Conservation (phyloP, 2,329 filamentous ascomycete species). For the Xylogone sp. region DNA sequence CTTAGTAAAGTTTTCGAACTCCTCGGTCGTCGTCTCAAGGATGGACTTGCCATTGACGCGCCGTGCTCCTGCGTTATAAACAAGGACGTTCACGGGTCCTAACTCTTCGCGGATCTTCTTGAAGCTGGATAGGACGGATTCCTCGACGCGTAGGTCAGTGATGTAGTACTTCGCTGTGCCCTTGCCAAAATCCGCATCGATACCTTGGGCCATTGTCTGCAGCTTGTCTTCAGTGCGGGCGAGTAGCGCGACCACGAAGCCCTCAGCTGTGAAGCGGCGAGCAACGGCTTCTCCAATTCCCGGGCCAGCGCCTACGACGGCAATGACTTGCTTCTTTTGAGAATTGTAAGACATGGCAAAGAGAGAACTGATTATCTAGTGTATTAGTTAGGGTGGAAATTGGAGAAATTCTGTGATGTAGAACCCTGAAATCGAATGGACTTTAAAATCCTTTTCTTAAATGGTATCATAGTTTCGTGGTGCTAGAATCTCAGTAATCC, state of each 20-base stretch:
- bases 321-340: slow-evolving; percentile 12
- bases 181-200: slow-evolving; percentile 8
- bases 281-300: slow-evolving; percentile 17
- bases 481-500: too few relatives aligned
- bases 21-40: slow-evolving; percentile 15
- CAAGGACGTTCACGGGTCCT: slow-evolving; percentile 11
- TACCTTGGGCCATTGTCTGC: slow-evolving; percentile 12
- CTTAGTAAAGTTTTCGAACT: slow-evolving; percentile 16
- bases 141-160: slow-evolving; percentile 14
- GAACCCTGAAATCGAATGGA: too few relatives aligned
- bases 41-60: slow-evolving; percentile 15
- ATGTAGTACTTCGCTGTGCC: slow-evolving; percentile 14
- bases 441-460: too few relatives aligned
- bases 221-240: slow-evolving; percentile 16
- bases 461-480: too few relatives aligned
- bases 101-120: slow-evolving; percentile 18
- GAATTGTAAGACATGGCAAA: slow-evolving; percentile 9
- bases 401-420: too few relatives aligned
- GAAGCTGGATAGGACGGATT: slow-evolving; percentile 11
- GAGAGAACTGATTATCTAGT: too few relatives aligned
- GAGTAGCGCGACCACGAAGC: slow-evolving; percentile 15
- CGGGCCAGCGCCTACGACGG: slow-evolving; percentile 16
- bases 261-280: slow-evolving; percentile 13
- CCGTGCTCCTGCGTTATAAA: slow-evolving; percentile 17
- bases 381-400: too few relatives aligned